Percentiles rank a stretch among this genome's conserved stretches.
These are phyloP conservation scores for Apiospora sp. DNA, from an alignment of 2,329 filamentous ascomycete species.

Conservation along the genomic window DNA sequence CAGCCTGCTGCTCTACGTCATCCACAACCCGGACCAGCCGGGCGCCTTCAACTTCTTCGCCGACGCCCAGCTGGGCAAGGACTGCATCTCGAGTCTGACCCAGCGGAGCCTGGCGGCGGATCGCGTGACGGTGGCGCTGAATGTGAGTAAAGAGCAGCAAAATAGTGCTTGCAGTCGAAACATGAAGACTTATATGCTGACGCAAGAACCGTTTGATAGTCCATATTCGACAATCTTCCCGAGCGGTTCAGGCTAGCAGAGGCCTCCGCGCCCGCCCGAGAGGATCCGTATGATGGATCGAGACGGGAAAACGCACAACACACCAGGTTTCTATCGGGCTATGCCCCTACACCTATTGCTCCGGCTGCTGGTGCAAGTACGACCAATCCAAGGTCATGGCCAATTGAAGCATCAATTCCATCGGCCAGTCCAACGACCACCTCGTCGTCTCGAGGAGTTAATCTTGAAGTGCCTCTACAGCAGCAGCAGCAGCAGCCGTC, in stretches of 20 bases:
- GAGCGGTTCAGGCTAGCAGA: neutral
- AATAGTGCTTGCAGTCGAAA: too few relatives aligned
- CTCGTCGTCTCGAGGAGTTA: neutral
- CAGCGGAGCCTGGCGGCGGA: constrained; percentile 28
- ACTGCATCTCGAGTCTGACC: constrained; percentile 27
- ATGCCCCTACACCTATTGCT: neutral
- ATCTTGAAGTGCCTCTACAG: neutral
- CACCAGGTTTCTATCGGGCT: neutral
- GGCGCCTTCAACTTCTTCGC: constrained; percentile 80
- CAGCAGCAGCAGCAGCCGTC: neutral
- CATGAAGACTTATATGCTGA: neutral
- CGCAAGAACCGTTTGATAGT: neutral
- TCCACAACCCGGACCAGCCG: constrained; percentile 76
- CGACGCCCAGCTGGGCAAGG: constrained; percentile 62
- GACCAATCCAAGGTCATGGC: neutral
- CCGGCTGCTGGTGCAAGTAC: neutral
- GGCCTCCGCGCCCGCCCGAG: neutral
- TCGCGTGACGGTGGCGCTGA: constrained; percentile 26
- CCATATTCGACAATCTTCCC: constrained; percentile 27
- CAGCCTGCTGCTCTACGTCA: constrained; percentile 77
- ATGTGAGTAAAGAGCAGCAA: constrained; percentile 14
- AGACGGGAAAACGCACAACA: neutral
- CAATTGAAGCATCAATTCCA: neutral
- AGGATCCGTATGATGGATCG: neutral
- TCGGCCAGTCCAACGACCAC: neutral